These are phyloP conservation scores for Brachypodium distachyon DNA, from an alignment of 202 grass and related monocot species.

Conservation along the genomic window DNA sequence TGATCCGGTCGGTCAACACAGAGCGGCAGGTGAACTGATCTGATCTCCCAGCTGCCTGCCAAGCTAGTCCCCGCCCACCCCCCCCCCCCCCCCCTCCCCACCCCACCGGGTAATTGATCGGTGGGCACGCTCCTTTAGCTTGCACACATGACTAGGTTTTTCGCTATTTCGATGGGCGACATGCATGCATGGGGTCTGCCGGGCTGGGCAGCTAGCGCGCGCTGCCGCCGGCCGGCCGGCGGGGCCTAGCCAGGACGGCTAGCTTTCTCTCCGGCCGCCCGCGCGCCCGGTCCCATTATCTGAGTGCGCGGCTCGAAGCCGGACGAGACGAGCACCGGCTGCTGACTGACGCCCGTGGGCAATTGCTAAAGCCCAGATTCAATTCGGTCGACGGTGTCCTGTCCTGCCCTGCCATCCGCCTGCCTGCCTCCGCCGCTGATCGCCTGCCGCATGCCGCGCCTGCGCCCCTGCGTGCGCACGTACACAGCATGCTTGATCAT, in stretches of 20 bases:
- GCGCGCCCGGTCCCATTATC: background rate
- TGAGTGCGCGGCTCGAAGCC: background rate
- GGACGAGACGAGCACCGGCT: background rate
- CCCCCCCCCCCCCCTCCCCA: too few relatives aligned
- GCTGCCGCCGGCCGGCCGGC: background rate
- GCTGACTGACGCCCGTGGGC: background rate
- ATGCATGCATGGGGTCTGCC: too few relatives aligned
- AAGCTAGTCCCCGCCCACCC: too few relatives aligned
- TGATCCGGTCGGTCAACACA: too few relatives aligned
- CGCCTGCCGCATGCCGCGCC: background rate
- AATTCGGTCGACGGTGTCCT: too few relatives aligned
- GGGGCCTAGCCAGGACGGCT: background rate
- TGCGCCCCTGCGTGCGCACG: background rate
- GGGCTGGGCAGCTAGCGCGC: background rate
- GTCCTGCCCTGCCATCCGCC: background rate
- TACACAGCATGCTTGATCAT: background rate
- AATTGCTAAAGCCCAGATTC: background rate
- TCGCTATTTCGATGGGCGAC: background rate
- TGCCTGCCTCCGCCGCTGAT: background rate
- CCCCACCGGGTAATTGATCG: background rate
- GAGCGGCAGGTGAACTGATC: too few relatives aligned
- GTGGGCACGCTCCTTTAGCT: background rate
- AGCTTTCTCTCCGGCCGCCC: too few relatives aligned
- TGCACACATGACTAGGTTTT: conserved; percentile 13
- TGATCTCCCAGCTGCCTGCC: background rate